Evolutionary conservation across 495 filamentous ascomycete species (phyloP).

Genomic region (Podospora conica): DNA sequence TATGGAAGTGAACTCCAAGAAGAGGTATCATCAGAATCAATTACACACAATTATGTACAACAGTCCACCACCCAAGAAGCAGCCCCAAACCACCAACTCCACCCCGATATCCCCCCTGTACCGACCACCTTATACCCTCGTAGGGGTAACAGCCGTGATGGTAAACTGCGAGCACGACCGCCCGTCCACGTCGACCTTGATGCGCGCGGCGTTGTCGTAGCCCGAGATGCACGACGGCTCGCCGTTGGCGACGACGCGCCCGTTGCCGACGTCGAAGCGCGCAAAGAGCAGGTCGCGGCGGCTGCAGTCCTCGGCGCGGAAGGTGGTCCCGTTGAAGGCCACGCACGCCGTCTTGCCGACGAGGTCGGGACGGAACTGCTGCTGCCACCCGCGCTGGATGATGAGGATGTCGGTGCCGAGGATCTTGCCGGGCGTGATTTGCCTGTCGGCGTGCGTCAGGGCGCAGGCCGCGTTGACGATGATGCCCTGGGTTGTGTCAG

Average conservation of each 20-base stretch:
- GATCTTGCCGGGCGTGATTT: slow-evolving; percentile 28
- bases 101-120: not conserved
- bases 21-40: not conserved
- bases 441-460: slow-evolving; percentile 25
- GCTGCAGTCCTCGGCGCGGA: slow-evolving; percentile 26
- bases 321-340: slow-evolving; percentile 24
- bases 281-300: slow-evolving; percentile 15
- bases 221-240: slow-evolving; percentile 26
- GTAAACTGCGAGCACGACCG: slow-evolving; percentile 23
- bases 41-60: not conserved
- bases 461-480: slow-evolving; percentile 32
- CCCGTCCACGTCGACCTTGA: slow-evolving; percentile 17
- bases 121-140: slow-evolving; percentile 12
- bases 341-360: slow-evolving; percentile 27
- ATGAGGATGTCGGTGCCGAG: slow-evolving; percentile 19
- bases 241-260: slow-evolving; percentile 18
- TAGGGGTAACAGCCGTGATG: slow-evolving; percentile 23
- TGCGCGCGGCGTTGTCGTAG: slow-evolving; percentile 22
- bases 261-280: slow-evolving; percentile 20
- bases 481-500: slow-evolving; percentile 18
- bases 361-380: slow-evolving; percentile 25
- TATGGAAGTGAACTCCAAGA: too few relatives aligned
- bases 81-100: not conserved
- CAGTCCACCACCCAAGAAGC: not conserved
- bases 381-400: slow-evolving; percentile 22